These are phyloP conservation scores for Wickerhamiella kurtzmanii DNA, from an alignment of 805 yeast genomes.

Conservation along the genomic window DNA sequence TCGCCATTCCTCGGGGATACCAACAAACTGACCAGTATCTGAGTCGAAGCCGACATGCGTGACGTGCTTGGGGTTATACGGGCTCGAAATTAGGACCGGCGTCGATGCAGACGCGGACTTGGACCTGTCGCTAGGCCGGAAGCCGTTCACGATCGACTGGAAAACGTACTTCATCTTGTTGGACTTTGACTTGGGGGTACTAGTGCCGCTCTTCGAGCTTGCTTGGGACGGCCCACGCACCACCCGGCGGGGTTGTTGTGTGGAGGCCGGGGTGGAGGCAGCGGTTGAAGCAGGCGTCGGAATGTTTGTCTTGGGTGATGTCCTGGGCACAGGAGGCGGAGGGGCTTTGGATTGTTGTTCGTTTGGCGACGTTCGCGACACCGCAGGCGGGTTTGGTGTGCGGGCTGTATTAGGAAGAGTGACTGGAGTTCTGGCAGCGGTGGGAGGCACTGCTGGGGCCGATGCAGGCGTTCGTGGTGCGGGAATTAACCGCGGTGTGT, in stretches of 20 bases:
- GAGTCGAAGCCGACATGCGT: constrained; percentile 90
- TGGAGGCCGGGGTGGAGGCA: too few relatives aligned
- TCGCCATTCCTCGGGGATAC: constrained; percentile 91
- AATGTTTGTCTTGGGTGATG: too few relatives aligned
- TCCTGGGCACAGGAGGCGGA: neutral
- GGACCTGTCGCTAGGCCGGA: neutral
- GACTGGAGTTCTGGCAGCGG: neutral
- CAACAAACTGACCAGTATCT: constrained; percentile 75
- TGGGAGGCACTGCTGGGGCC: neutral
- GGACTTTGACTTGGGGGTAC: neutral
- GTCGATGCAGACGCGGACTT: neutral
- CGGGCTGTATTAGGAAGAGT: neutral
- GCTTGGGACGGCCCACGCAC: neutral
- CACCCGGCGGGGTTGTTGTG: neutral
- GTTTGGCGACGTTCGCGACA: neutral
- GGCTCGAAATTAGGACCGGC: constrained; percentile 51
- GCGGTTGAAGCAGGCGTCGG: too few relatives aligned
- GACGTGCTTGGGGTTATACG: constrained; percentile 78
- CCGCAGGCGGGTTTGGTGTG: neutral
- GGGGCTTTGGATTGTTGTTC: neutral
- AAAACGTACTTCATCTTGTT: neutral
- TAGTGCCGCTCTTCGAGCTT: neutral
- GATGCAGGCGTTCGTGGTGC: neutral
- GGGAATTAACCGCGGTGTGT: neutral
- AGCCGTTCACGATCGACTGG: neutral